phyloP scores from a whole-genome alignment of 1,284 basidiomycete species.

The Austropuccinia psidii region DNA sequence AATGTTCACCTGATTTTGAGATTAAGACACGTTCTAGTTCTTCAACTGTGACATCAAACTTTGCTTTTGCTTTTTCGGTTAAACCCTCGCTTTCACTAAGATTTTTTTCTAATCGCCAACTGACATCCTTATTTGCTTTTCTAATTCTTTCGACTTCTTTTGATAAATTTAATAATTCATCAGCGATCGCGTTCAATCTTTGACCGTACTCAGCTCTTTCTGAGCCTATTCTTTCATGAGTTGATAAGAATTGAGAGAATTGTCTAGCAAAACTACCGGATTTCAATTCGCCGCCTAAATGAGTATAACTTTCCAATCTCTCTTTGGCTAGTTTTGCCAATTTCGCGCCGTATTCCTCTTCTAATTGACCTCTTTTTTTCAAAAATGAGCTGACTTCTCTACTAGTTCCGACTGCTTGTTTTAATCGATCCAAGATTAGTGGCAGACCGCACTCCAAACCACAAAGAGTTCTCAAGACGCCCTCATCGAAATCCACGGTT shows the following conservation, averaged over 20 bases:
- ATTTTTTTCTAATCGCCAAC: conserved; percentile 73
- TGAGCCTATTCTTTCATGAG: conserved; percentile 20
- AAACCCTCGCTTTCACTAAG: conserved; percentile 78
- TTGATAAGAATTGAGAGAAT: conserved; percentile 10
- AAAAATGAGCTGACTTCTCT: conserved; percentile 20
- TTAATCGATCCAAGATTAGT: conserved; percentile 24
- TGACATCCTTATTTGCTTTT: conserved; percentile 64
- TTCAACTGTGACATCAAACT: conserved; percentile 83
- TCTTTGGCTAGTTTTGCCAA: conserved; percentile 7
- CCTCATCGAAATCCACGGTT: conserved; percentile 29
- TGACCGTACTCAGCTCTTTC: conserved; percentile 11
- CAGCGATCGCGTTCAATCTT: neutral
- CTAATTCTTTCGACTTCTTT: conserved; percentile 30
- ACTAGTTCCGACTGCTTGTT: conserved; percentile 15
- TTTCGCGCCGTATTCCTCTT: conserved; percentile 28
- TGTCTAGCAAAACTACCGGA: conserved; percentile 10
- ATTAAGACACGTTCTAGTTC: conserved; percentile 87
- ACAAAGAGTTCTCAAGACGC: conserved; percentile 26
- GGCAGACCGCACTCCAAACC: conserved; percentile 30
- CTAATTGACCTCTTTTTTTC: conserved; percentile 20
- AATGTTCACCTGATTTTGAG: conserved; percentile 88
- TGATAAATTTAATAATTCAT: conserved; percentile 6
- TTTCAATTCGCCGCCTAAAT: conserved; percentile 30
- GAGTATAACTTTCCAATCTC: conserved; percentile 28
- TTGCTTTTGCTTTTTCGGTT: conserved; percentile 80